These are phyloP conservation scores for Allium fistulosum DNA, from an alignment of 106 monocot genomes.

Conservation along the genomic window DNA sequence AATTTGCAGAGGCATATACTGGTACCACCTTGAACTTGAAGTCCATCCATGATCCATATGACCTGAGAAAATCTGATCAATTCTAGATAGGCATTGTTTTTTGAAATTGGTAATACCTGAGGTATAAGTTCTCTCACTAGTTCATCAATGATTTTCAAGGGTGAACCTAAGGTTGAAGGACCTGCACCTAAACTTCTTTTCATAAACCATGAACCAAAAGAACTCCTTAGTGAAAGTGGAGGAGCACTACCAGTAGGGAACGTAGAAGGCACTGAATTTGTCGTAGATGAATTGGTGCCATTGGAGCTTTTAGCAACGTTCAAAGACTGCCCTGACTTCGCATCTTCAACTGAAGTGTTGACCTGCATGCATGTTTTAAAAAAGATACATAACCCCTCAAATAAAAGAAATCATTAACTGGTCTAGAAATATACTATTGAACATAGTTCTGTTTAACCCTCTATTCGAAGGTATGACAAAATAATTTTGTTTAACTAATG, in stretches of 20 bases:
- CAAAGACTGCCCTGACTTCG: conserved; percentile 47
- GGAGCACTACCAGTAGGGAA: conserved; percentile 79
- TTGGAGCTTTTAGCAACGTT: conserved; percentile 33
- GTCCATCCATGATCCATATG: conserved; percentile 70
- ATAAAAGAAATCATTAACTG: no score
- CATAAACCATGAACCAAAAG: conserved; percentile 49
- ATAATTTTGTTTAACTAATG: no score
- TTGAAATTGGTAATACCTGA: conserved; percentile 66
- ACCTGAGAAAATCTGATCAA: conserved; percentile 61
- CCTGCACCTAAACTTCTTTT: conserved; percentile 44
- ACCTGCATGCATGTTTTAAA: conserved; percentile 31
- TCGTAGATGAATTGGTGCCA: conserved; percentile 27
- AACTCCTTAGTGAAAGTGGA: conserved; percentile 87
- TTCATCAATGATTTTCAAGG: conserved; percentile 53
- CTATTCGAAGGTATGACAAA: no score
- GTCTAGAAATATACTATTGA: no score
- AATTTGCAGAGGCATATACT: no score
- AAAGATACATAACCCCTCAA: not conserved
- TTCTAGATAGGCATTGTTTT: conserved; percentile 56
- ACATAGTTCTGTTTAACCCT: no score
- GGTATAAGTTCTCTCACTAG: conserved; percentile 70
- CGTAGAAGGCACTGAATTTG: conserved; percentile 60
- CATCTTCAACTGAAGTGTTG: conserved; percentile 64
- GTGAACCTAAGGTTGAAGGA: conserved; percentile 58
- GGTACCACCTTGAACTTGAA: conserved; percentile 57